phyloP scores from a whole-genome alignment of 345 rosid genomes.

The Zanthoxylum bungeanum region DNA sequence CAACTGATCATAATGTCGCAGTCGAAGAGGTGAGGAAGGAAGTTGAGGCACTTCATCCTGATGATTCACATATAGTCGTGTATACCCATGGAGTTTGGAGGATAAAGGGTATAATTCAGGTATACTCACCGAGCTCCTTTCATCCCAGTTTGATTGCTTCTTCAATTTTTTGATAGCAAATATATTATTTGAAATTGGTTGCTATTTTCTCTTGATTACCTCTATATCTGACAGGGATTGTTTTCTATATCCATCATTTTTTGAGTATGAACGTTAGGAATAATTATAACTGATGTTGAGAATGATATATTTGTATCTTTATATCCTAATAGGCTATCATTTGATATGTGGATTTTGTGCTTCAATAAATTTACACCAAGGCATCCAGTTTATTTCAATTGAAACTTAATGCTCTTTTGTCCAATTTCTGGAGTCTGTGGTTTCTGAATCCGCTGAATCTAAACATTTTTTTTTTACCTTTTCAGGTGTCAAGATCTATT shows the following conservation, averaged over 20 bases:
- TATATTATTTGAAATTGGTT: background rate
- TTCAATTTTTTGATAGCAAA: background rate
- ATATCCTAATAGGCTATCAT: background rate
- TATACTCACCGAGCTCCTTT: conserved; percentile 16
- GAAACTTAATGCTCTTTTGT: background rate
- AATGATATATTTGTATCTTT: background rate
- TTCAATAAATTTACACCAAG: background rate
- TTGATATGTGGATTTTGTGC: background rate
- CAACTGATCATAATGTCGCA: conserved; percentile 94
- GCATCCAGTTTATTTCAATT: background rate
- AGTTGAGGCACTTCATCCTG: conserved; percentile 94
- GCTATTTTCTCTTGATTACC: no score
- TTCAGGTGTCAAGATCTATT: conserved; percentile 94
- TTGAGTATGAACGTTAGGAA: background rate
- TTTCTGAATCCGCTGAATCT: background rate
- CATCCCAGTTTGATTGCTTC: background rate
- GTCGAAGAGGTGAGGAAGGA: conserved; percentile 93
- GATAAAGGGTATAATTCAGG: conserved; percentile 99
- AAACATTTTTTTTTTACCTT: conserved; percentile 6
- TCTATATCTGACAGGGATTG: no score
- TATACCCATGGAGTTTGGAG: conserved; percentile 91
- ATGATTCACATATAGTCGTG: conserved; percentile 85
- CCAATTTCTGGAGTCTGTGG: background rate
- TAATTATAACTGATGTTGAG: background rate
- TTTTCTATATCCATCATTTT: no score